Base-by-base conservation (phyloP, 257 asterid species). In the Henckelia pumila region DNA sequence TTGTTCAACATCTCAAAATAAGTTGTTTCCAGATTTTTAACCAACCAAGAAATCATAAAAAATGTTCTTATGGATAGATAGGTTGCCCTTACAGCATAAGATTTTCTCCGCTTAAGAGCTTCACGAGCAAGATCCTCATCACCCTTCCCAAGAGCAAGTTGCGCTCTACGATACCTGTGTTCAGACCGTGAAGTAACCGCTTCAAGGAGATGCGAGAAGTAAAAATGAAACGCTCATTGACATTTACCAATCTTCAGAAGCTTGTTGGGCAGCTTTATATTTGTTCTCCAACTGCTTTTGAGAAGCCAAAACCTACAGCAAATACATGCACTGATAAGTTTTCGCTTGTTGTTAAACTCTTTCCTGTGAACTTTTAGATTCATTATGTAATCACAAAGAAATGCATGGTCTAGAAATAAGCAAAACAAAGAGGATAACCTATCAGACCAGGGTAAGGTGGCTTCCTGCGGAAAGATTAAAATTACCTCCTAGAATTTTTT, bases 71-170 rank as follows among this genome's bases (percentile, higher is more conserved):
- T 14, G 1, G 52, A 44, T 14, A 13, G 52, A 44, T 13, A 10
- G 52, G 52, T 44, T 44, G n/a, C 19, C 19, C 19, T 44, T 84
- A 94, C 99, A 69, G 93, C 87, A 78, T 85, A 94, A 70, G 95
- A 75, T 82, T 94, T 94, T 74, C 95, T 83, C 75, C 99, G 88
- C 79, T 91, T 88, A 22, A 94, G 95, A 66, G 99, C 99, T 81
- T 94, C 97, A 84, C 97, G 97, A 68, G 99, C 97, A 84, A 94
- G 99, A 64, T 94, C 96, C 60, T 94, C 99, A 14, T 85, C 97
- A 57, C 96, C 99, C 84, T 91, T 94, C 58, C 80, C 92, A 63
- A 94, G 89, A 71, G 99, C 99, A 68, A 94, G 91, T 64, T 91
- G 95, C 8, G 99, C 99, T 85, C 89, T 87, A 16, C 84, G 87